A percentile compares a stretch with the other conserved stretches of the same genome.
phyloP scores from a whole-genome alignment of 2,329 filamentous ascomycete species.

The Alternaria burnsii region DNA sequence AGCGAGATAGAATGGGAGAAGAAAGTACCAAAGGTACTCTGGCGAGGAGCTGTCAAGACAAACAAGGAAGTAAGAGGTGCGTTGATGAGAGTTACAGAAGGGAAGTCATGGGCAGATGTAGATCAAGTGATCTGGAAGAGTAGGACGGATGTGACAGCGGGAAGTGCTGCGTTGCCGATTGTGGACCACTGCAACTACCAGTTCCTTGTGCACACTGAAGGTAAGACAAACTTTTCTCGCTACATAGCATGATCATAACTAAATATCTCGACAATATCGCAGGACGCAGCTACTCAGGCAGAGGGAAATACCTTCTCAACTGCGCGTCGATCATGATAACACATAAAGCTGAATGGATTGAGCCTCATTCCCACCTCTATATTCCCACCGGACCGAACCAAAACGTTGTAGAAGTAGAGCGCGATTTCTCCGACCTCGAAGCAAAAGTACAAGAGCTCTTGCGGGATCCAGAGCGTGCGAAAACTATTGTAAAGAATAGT shows the following conservation, averaged over 20 bases:
- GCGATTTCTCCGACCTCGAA: constrained; percentile 30
- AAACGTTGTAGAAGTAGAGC: constrained; percentile 31
- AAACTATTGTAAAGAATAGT: constrained; percentile 24
- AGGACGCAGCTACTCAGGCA: constrained; percentile 55
- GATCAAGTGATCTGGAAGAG: constrained; percentile 26
- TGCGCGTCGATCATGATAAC: constrained; percentile 44
- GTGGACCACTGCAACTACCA: constrained; percentile 40
- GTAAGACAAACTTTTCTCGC: constrained; percentile 39
- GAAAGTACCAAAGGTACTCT: constrained; percentile 30
- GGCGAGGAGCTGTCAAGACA: constrained; percentile 44
- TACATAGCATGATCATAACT: background rate
- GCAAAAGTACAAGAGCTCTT: constrained; percentile 20
- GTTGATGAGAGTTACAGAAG: constrained; percentile 18
- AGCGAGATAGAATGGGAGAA: constrained; percentile 24
- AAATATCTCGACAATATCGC: background rate
- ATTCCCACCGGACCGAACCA: constrained; percentile 22
- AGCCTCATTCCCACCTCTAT: constrained; percentile 25
- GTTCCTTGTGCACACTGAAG: constrained; percentile 60
- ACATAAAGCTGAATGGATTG: constrained; percentile 29
- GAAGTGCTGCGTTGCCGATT: constrained; percentile 23
- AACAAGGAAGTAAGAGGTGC: constrained; percentile 26
- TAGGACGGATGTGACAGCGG: constrained; percentile 14
- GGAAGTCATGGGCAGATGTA: constrained; percentile 29
- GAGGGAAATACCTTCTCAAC: constrained; percentile 60
- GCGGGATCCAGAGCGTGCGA: constrained; percentile 19